Evolutionary conservation across 2,329 filamentous ascomycete species (phyloP), one percentile per base, ranked within the genome.

Genomic region (Akanthomyces uredinophilus): DNA sequence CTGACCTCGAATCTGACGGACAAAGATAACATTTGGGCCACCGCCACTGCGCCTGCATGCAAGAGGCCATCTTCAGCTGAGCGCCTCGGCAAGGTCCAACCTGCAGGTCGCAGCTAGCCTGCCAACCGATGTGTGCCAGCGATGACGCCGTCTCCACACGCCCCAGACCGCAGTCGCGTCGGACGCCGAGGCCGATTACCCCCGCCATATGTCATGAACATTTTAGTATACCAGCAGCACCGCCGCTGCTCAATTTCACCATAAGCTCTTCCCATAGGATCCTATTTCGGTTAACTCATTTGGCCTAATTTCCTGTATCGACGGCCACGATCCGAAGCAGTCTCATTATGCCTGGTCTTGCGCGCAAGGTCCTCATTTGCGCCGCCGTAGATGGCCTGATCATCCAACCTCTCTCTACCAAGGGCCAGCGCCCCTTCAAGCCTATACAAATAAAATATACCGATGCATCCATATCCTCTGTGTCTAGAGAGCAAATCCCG

Each of bases 341-440:
- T 22, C 14, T 39, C 24, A 53, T 18, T 8, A 95, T 96, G 92
- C 88, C 91, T 61, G 83, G 84, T 66, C 79, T 96, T 64, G 87
- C 90, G 63, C 89, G 90, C 72, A 96, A 95, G 76, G 78, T 96
- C 61, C 73, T 92, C 66, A 86, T 96, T 67, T 88, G 88, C 74
- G 91, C 92, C 61, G 87, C 91, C 29, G 85, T 88, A 60, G 92
- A 97, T 70, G 92, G 92, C 62, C 81, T 97, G 58, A 80, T 96
- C 66, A 82, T 97, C 50, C 91, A 95, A 70, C 88, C 90, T 29
- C 78, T 89, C 35, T 81, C 84, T 20, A 75, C 79, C 60, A 86
- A 86, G 70, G 83, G 87, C 70, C 81, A 84, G 72, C 75, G 79
- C 44, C 75, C 83, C 29, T 72, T 78, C 60, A 79, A 82, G 63